phyloP scores from a whole-genome alignment of 805 yeast genomes.

The Candida nemodendra region DNA sequence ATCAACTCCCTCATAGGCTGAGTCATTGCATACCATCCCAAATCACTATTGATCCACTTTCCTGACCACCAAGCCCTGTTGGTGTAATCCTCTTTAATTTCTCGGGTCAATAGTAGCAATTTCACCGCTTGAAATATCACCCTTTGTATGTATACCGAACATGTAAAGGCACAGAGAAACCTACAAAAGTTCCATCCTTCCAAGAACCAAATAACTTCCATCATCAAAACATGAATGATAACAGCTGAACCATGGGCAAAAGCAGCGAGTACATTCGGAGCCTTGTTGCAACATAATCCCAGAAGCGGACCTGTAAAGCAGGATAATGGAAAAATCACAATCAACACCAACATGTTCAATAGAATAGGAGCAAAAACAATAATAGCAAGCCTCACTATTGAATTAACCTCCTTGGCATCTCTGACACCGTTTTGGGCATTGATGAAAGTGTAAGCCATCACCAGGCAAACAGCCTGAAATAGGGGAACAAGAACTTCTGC shows the following conservation, averaged over 20 bases:
- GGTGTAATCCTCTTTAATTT: constrained; percentile 38
- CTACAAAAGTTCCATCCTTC: constrained; percentile 44
- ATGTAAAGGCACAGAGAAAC: constrained; percentile 39
- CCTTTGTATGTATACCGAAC: constrained; percentile 38
- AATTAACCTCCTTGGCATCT: constrained; percentile 48
- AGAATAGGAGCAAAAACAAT: constrained; percentile 50
- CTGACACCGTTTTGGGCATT: constrained; percentile 85
- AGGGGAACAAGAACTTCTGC: constrained; percentile 79
- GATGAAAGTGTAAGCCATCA: constrained; percentile 73
- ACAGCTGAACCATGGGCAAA: constrained; percentile 39
- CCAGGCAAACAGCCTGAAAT: constrained; percentile 63
- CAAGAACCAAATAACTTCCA: constrained; percentile 38
- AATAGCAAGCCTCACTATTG: constrained; percentile 60
- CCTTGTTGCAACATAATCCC: constrained; percentile 32
- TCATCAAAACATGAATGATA: constrained; percentile 31
- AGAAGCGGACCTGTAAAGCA: constrained; percentile 38
- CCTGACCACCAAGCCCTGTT: constrained; percentile 58
- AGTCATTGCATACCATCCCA: constrained; percentile 38
- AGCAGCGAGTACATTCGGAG: constrained; percentile 40
- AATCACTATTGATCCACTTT: constrained; percentile 40
- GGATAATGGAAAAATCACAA: constrained; percentile 36
- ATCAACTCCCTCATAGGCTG: constrained; percentile 47
- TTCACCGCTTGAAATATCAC: constrained; percentile 34
- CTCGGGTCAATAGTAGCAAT: constrained; percentile 39
- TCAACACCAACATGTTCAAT: constrained; percentile 35